Evolutionary conservation across 495 filamentous ascomycete genomes (phyloP), one percentile per base, ranked within the genome.

Genomic region (Lentithecium fluviatile): DNA sequence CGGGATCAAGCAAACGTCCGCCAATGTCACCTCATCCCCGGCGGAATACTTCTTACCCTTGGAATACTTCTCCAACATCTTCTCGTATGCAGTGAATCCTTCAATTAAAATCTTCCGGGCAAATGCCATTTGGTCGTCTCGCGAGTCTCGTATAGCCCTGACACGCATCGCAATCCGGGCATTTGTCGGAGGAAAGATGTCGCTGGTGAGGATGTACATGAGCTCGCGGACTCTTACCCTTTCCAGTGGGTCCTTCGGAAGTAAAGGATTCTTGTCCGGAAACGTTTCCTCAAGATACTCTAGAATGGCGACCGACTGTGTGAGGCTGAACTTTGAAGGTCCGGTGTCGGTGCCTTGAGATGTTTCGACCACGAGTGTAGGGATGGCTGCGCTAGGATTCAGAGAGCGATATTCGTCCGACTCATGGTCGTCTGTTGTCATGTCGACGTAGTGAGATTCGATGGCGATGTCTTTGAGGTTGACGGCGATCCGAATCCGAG

Each of bases 231-330:
- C 78, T 3, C 68, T 52, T 0, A 78, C 79, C 19, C 79, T 69
- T 6, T 45, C 26, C 6, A 59, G 52, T 0, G 75, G 66, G 38
- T 79, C 64, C 0, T 64, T 64, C 7, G 80, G 80, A 0, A 82
- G 74, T n/a, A 6, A 66, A 45, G 20, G 62, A 36, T 34, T 60
- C 34, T 23, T 57, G 19, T 48, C 24, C 5, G 77, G 73, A 66
- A 69, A 75, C 17, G 68, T 67, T 56, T 83, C 80, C 38, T 82
- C 79, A 21, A 83, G 74, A 59, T 79, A 83, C 67, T 83, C 78
- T 11, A 83, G 75, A 10, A 77, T 77, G 1, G 81, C 75, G 49
- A 82, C 68, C 26, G 79, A 82, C 59, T 83, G 81, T 15, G 73
- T 74, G 34, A 83, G 78, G 21, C 65, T 71, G 15, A 80, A 52